phyloP scores from a whole-genome alignment of 2,329 filamentous ascomycete genomes.

The Penicillium vulpinum region DNA sequence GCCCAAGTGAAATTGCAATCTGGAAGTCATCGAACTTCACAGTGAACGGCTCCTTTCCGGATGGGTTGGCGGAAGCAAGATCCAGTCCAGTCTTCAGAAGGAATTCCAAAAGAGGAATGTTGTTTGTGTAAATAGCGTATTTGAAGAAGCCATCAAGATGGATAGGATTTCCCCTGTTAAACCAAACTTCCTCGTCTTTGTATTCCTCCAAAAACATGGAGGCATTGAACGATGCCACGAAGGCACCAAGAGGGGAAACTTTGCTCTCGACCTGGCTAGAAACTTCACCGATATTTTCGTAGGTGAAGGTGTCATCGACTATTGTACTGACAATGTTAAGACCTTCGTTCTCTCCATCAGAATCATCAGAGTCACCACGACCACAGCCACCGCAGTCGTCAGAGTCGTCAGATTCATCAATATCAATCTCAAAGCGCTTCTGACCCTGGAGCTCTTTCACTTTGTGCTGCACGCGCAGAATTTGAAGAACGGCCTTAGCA shows the following conservation, averaged over 20 bases:
- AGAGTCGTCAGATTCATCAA: constrained; percentile 25
- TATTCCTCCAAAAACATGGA: constrained; percentile 21
- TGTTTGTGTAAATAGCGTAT: constrained; percentile 55
- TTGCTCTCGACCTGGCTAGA: constrained; percentile 67
- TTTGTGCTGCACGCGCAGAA: constrained; percentile 67
- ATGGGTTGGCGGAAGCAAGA: constrained; percentile 10
- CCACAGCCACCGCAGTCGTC: too few species aligned
- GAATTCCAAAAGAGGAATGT: constrained; percentile 56
- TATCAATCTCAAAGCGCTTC: constrained; percentile 32
- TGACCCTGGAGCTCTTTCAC: constrained; percentile 55
- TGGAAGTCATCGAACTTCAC: constrained; percentile 32
- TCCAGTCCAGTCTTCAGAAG: constrained; percentile 55
- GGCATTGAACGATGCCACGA: constrained; percentile 46
- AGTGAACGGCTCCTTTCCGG: not conserved
- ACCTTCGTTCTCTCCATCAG: constrained; percentile 22
- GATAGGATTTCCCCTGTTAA: not conserved
- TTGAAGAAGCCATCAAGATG: constrained; percentile 31
- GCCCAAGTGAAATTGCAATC: constrained; percentile 47
- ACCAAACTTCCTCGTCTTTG: not conserved
- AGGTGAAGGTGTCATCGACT: constrained; percentile 68
- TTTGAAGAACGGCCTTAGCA: constrained; percentile 68
- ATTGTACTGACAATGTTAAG: constrained; percentile 50
- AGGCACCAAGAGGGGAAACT: constrained; percentile 55
- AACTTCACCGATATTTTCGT: constrained; percentile 72
- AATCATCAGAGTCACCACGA: constrained; percentile 32